Evolutionary conservation across 2,329 filamentous ascomycete species (phyloP), one percentile per base, ranked within the genome.

Genomic region (Fusarium avenaceum): DNA sequence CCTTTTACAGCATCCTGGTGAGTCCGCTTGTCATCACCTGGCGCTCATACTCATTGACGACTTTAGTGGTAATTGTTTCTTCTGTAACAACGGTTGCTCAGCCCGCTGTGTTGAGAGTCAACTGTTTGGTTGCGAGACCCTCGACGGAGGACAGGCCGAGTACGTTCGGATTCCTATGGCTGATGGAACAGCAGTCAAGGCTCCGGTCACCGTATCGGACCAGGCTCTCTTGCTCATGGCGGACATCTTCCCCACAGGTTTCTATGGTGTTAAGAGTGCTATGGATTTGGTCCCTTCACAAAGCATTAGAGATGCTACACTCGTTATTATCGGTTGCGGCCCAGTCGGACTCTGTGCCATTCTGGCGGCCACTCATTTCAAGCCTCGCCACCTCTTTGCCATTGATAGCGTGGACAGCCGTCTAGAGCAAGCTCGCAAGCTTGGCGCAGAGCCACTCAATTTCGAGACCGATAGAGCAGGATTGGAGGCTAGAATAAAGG

Each of bases 241-340:
- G 17, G 94, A 97, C 76, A 96, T 97, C 73, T 97, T 96, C 79
- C 94, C 94, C 2, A 93, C 90, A 0, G 92, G 94, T 9, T 97
- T 89, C 80, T 97, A 94, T 72, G 94, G 92, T 8, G 92, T 92
- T 6, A 85, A 86, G 58, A 96, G 93, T 74, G 94, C 89, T 8
- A 90, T 97, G 77, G 87, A 87, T 58, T 80, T 90, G 74, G 83
- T 90, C 39, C 70, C 73, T 22, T 69, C 64, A n/a, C 63, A 75
- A 7, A 66, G 76, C 24, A 63, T 79, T n/a, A 74, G 77, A n/a
- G 72, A 81, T 15, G 87, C 89, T 62, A 92, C 90, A 0, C 89
- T 93, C 0, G 91, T 96, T 2, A 82, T 97, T 20, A 87, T 97
- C 61, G 94, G 94, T 7, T 97, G 94, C 75, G 94, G 94, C 1